Evolutionary conservation across 177 flowering plant species (phyloP).

Genomic region (Vitis hybrid): DNA sequence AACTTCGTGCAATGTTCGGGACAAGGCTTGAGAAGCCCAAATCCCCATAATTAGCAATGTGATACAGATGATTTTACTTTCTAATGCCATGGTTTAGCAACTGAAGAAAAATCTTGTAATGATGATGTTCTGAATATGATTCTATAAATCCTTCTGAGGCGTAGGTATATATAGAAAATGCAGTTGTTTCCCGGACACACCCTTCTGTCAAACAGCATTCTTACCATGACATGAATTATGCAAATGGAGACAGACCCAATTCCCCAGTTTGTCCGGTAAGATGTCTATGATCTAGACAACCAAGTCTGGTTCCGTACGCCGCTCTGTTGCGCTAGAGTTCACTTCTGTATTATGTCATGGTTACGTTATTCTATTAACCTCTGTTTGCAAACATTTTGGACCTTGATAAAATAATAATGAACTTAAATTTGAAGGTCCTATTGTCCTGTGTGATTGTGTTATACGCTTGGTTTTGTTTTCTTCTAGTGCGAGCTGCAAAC

Average conservation of each 20-base stretch:
- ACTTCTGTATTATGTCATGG: not conserved
- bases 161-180: not conserved
- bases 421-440: no score
- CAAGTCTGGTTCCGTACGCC: not conserved
- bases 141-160: not conserved
- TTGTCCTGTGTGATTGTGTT: no score
- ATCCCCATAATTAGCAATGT: conserved; percentile 2
- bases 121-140: not conserved
- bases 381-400: not conserved
- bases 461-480: no score
- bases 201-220: not conserved
- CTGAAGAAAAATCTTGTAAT: not conserved
- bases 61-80: not conserved
- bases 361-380: not conserved
- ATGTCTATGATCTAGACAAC: not conserved
- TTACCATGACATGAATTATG: not conserved
- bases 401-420: not conserved
- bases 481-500: no score
- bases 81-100: conserved; percentile 1
- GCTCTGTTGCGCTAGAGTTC: not conserved
- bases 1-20: conserved; percentile 16
- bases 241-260: not conserved
- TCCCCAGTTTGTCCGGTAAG: not conserved
- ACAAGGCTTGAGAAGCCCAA: conserved; percentile 19
- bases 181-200: not conserved